phyloP scores from a whole-genome alignment of 352 stramenopile genomes.

The Globisporangium paddicum region DNA sequence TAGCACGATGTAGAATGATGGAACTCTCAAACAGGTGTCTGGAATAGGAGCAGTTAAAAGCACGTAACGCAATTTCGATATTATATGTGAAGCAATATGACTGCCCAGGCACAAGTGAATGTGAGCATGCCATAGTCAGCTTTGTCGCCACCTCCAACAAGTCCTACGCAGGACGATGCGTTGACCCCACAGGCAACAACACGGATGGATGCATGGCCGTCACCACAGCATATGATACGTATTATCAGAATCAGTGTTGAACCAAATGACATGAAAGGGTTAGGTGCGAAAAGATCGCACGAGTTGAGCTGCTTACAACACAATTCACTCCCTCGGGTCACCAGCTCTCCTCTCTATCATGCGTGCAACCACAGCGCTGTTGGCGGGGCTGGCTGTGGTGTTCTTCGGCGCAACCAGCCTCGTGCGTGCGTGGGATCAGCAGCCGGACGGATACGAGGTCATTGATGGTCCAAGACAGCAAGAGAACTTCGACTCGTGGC shows the following conservation, averaged over 20 bases:
- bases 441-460: conserved; percentile 79
- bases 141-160: neutral
- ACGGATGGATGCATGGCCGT: no score
- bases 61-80: no score
- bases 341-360: neutral
- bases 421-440: conserved; percentile 50
- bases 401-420: neutral
- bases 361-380: conserved; percentile 10
- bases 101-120: no score
- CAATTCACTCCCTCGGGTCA: neutral
- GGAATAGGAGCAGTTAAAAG: no score
- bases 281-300: conserved; percentile 3
- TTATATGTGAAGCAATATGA: no score
- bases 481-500: conserved; percentile 44
- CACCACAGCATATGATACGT: no score
- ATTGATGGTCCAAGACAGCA: conserved; percentile 48
- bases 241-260: no score
- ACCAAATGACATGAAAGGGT: conserved; percentile 9
- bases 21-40: no score
- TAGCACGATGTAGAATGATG: no score
- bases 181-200: no score
- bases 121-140: neutral
- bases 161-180: neutral
- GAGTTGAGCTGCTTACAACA: neutral
- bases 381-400: conserved; percentile 1